phyloP scores from a whole-genome alignment of 306 rosid species.

The Lathyrus sativus region DNA sequence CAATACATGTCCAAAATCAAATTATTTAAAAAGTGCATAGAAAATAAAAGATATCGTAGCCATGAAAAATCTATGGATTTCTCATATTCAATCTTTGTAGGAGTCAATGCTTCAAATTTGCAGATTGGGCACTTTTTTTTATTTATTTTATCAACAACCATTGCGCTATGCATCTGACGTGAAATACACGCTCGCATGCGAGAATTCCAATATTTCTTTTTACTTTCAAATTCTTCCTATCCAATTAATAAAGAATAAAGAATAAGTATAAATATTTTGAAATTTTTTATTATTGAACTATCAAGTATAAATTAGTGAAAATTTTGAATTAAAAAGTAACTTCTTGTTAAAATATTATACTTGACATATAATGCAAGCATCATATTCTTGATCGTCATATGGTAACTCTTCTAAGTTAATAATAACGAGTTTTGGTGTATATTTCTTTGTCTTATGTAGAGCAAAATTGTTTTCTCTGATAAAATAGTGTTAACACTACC shows the following conservation, averaged over 20 bases:
- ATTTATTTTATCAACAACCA: constrained; percentile 81
- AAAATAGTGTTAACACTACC: constrained; percentile 81
- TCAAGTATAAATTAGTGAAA: neutral
- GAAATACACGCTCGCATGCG: constrained; percentile 84
- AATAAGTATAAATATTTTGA: neutral
- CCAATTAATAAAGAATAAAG: neutral
- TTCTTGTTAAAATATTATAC: constrained; percentile 41
- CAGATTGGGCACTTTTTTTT: constrained; percentile 82
- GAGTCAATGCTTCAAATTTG: constrained; percentile 70
- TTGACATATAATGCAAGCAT: constrained; percentile 84
- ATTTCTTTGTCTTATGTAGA: constrained; percentile 56
- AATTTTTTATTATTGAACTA: neutral
- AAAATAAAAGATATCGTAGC: neutral
- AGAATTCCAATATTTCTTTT: constrained; percentile 68
- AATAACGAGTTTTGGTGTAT: neutral
- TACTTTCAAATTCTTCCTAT: constrained; percentile 66
- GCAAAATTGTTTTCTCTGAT: constrained; percentile 58
- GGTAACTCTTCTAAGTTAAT: constrained; percentile 23
- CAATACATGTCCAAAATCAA: neutral
- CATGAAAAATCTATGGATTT: constrained; percentile 19
- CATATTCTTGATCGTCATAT: constrained; percentile 50
- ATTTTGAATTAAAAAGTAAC: constrained; percentile 1
- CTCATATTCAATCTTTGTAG: constrained; percentile 8
- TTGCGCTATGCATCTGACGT: constrained; percentile 68
- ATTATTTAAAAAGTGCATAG: neutral